Evolutionary conservation across 805 yeast genomes (phyloP).

Genomic region (Cyberlindnera nakhonratchasimensis): DNA sequence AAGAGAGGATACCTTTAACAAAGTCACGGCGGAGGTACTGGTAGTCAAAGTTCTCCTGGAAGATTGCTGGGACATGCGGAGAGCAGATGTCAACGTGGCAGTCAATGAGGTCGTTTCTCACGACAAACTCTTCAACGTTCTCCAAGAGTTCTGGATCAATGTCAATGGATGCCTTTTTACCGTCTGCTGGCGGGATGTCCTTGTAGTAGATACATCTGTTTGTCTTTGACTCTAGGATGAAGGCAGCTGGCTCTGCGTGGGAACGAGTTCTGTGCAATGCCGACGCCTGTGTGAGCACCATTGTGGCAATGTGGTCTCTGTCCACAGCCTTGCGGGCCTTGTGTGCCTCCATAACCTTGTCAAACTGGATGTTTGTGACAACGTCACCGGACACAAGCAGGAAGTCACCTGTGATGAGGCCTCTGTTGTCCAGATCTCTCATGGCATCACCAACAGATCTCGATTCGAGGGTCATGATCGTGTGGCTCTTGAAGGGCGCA

Average conservation of each 20-base stretch:
- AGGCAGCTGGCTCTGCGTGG: conserved; percentile 76
- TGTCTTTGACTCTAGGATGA: conserved; percentile 70
- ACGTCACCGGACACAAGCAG: conserved; percentile 91
- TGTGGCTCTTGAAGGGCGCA: conserved; percentile 77
- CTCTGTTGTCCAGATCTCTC: conserved; percentile 92
- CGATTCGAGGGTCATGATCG: conserved; percentile 81
- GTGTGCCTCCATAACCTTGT: conserved; percentile 70
- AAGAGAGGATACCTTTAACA: conserved; percentile 83
- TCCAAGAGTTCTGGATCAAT: conserved; percentile 84
- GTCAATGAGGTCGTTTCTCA: conserved; percentile 92
- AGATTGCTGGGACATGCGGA: conserved; percentile 90
- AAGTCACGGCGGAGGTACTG: conserved; percentile 84
- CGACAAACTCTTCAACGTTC: conserved; percentile 64
- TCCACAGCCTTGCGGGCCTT: conserved; percentile 66
- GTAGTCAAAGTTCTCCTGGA: conserved; percentile 95
- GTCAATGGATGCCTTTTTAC: conserved; percentile 46
- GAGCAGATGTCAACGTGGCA: conserved; percentile 96
- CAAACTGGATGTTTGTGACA: conserved; percentile 84
- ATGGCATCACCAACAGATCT: conserved; percentile 95
- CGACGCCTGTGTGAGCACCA: conserved; percentile 84
- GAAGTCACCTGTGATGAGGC: conserved; percentile 86
- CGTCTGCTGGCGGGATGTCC: conserved; percentile 54
- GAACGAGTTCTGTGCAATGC: conserved; percentile 84
- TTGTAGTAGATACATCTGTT: conserved; percentile 83
- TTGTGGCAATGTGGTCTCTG: conserved; percentile 89